These are phyloP conservation scores for Ophiostoma quercus DNA, from an alignment of 2,329 filamentous ascomycete species.

Conservation along the genomic window DNA sequence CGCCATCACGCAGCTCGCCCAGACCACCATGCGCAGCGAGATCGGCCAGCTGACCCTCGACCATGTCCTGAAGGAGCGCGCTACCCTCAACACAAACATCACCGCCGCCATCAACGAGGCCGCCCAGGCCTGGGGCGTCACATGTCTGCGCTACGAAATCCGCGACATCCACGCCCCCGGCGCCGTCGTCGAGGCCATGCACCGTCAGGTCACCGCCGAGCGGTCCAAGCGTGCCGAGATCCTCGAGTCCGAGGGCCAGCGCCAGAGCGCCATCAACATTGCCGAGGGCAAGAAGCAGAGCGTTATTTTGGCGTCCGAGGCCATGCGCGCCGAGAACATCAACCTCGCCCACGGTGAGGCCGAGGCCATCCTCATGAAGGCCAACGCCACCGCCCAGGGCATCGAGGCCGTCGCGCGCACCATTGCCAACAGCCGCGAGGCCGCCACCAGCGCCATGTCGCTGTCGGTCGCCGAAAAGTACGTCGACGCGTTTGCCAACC, in stretches of 20 bases:
- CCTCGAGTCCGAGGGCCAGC: conserved; percentile 91
- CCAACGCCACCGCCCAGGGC: conserved; percentile 76
- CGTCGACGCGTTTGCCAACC: conserved; percentile 80
- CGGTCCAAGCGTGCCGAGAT: conserved; percentile 97
- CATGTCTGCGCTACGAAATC: conserved; percentile 95
- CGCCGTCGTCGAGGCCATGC: conserved; percentile 94
- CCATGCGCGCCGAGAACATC: conserved; percentile 82
- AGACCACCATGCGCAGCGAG: conserved; percentile 98
- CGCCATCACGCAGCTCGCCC: conserved; percentile 93
- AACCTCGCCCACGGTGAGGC: conserved; percentile 90
- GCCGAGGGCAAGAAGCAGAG: conserved; percentile 96
- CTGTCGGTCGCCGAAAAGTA: conserved; percentile 95
- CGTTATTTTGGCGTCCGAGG: conserved; percentile 93
- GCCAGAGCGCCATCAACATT: conserved; percentile 97
- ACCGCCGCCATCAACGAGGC: conserved; percentile 99
- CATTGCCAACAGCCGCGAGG: conserved; percentile 66
- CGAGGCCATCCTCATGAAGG: conserved; percentile 81
- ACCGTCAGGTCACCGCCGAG: conserved; percentile 94
- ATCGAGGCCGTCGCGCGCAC: conserved; percentile 79
- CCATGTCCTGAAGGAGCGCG: conserved; percentile 95
- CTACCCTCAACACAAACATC: conserved; percentile 94
- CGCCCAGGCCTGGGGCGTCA: conserved; percentile 92
- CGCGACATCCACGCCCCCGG: conserved; percentile 94
- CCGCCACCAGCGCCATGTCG: conserved; percentile 78
- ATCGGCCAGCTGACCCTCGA: conserved; percentile 95